Conservation (phyloP, 2,329 filamentous ascomycete genomes). For the Alternaria burnsii region DNA sequence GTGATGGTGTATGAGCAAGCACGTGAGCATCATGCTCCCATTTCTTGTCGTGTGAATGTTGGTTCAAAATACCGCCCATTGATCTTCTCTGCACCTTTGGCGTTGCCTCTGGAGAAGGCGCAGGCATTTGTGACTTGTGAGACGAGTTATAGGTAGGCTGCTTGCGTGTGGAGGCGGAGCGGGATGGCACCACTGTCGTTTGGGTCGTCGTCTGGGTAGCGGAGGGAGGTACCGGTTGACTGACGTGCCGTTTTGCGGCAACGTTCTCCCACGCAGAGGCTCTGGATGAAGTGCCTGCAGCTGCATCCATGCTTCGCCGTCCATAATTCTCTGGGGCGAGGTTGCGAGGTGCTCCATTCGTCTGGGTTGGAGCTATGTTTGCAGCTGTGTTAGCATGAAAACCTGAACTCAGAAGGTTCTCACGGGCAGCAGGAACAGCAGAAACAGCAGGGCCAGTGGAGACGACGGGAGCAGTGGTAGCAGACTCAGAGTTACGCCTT, state of each 20-base stretch:
- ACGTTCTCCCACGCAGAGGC: conserved; percentile 37
- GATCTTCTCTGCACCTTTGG: conserved; percentile 36
- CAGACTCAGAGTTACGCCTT: conserved; percentile 32
- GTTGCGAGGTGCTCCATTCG: conserved; percentile 18
- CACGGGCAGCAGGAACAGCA: conserved; percentile 15
- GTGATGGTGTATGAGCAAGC: conserved; percentile 35
- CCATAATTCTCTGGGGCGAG: conserved; percentile 21
- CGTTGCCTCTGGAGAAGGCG: conserved; percentile 22
- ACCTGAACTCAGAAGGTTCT: conserved; percentile 32
- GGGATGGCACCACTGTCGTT: conserved; percentile 30
- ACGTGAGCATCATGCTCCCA: conserved; percentile 46
- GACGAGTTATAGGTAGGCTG: conserved; percentile 46
- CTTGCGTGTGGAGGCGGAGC: conserved; percentile 31
- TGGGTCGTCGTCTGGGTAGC: conserved; percentile 21
- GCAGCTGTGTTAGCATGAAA: conserved; percentile 37
- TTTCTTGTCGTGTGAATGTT: conserved; percentile 33
- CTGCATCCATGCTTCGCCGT: conserved; percentile 28
- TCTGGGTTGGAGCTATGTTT: conserved; percentile 15
- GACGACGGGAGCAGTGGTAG: conserved; percentile 15
- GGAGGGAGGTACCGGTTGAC: conserved; percentile 36
- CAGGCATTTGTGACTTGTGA: conserved; percentile 46
- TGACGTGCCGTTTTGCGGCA: conserved; percentile 35
- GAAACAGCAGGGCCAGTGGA: conserved; percentile 19
- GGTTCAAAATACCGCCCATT: conserved; percentile 48
- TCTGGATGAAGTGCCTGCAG: conserved; percentile 17